Evolutionary conservation across 2,329 filamentous ascomycete species (phyloP), one percentile per base, ranked within the genome.

Genomic region (Penicillium occitanis): DNA sequence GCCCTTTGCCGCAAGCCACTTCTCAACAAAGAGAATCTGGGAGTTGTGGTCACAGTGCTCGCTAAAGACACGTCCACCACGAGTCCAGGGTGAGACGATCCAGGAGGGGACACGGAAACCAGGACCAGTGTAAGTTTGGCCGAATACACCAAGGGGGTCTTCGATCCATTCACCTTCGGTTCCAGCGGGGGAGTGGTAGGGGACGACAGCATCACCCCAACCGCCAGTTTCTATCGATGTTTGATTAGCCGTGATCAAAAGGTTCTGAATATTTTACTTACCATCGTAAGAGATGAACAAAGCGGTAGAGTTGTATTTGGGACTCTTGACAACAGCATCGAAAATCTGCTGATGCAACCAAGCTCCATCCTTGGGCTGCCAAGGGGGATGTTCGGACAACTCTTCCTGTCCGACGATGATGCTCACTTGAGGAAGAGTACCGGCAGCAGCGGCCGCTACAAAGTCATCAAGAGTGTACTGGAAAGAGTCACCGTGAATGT

Each of bases 51-150:
- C 85, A 5, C 81, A 78, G 51, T 83, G 82, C 70, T 86, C 84
- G 0, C 83, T 84, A 68, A 84, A 85, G 2, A 86, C 83, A 25
- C 83, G 80, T 8, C 81, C 82, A 11, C 82, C 82, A 14, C 84
- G 82, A 0, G 84, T 86, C 79, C 82, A 86, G 0, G 84, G 84
- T 0, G 84, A 86, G 64, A 86, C 78, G 72, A 86, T 85, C 69
- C 83, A 83, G 67, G 86, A 83, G 0, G 84, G 84, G 1, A 86
- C 76, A 7, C 85, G 83, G 70, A 84, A 81, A 33, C 80, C 77
- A 44, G 81, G 81, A 4, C 81, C 81, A 13, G 76, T 76, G 65
- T 77, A 81, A 22, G 80, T 75, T 22, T 82, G 69, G n/a, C 80
- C 80, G 62, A 80, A 79, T 1, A 73, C 40, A 7, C 75, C 77